Evolutionary conservation across 768 basidiomycete species (phyloP), one percentile per base, ranked within the genome.

Genomic region (Tephrocybe rancida): DNA sequence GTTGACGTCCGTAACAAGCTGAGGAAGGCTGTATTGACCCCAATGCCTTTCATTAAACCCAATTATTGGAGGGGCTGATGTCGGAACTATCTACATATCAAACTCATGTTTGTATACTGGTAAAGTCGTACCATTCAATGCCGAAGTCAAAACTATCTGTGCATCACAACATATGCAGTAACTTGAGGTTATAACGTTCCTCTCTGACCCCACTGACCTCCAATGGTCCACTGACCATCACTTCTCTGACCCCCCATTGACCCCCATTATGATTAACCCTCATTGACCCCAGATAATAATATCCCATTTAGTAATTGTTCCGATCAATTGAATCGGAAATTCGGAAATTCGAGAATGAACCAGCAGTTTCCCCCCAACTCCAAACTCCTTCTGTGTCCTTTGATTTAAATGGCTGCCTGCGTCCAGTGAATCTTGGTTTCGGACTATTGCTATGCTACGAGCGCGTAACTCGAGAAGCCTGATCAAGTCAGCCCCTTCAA

Each of bases 11-110:
- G 96, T 43, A 87, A 83, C 54, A 93, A 92, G 71, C 66, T 83
- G 65, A 77, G 92, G 39, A 85, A 83, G 60, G 94, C 88, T 0
- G 73, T 82, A 9, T 73, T 98, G 26, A 83, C 83, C 5, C 78
- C 84, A 0, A 92, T 98, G 92, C 96, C 97, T 14, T 99, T 97
- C 64, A 78, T 90, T 14, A 84, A 86, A 63, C 73, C 90, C 14
- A 86, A 82, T 55, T 98, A 98, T 67, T 97, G 79, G 75, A 75
- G 89, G 53, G 90, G 90, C 9, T 62, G 27, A 57, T 35, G 34
- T 35, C 34, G 13, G 34, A 35, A 35, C 34, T 35, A 13, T 35
- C n/a, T n/a, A n/a, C n/a, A n/a, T n/a, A n/a, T n/a, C n/a, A n/a
- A n/a, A n/a, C n/a, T n/a, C n/a, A n/a, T n/a, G n/a, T n/a, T n/a